These are phyloP conservation scores for Scedosporium dehoogii DNA, from an alignment of 2,329 filamentous ascomycete species.

Conservation along the genomic window DNA sequence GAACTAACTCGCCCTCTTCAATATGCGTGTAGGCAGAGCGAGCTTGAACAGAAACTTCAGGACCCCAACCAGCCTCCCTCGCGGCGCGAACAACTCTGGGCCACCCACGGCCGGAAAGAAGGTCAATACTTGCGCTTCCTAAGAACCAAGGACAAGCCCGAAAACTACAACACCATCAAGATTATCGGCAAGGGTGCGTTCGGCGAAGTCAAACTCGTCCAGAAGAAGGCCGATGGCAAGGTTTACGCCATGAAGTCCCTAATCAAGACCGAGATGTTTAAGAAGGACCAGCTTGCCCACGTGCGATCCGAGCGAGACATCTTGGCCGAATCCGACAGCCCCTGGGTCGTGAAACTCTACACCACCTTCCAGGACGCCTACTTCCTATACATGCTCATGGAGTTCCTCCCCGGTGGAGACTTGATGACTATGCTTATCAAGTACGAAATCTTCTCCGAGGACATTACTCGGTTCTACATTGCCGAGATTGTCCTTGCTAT, in stretches of 20 bases:
- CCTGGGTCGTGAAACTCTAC: conserved; percentile 97
- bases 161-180: conserved; percentile 94
- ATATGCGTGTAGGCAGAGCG: conserved; percentile 60
- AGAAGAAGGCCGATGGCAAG: conserved; percentile 91
- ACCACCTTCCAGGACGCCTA: conserved; percentile 96
- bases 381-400: conserved; percentile 98
- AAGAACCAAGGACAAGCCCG: conserved; percentile 82
- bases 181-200: conserved; percentile 99
- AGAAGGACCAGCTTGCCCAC: conserved; percentile 95
- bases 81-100: conserved; percentile 76
- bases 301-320: conserved; percentile 97
- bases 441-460: conserved; percentile 98
- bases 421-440: conserved; percentile 99
- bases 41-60: conserved; percentile 77
- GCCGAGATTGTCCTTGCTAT: conserved; percentile 97
- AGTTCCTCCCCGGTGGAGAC: conserved; percentile 95
- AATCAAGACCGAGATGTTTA: conserved; percentile 99
- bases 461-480: conserved; percentile 98
- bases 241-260: conserved; percentile 98
- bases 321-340: conserved; percentile 95
- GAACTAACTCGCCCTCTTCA: not conserved
- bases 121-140: conserved; percentile 90
- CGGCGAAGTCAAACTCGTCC: conserved; percentile 94
- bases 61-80: conserved; percentile 65
- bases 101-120: conserved; percentile 77